Base-by-base conservation (phyloP, 2,329 filamentous ascomycete species). In the Mycosphaerella sp. region DNA sequence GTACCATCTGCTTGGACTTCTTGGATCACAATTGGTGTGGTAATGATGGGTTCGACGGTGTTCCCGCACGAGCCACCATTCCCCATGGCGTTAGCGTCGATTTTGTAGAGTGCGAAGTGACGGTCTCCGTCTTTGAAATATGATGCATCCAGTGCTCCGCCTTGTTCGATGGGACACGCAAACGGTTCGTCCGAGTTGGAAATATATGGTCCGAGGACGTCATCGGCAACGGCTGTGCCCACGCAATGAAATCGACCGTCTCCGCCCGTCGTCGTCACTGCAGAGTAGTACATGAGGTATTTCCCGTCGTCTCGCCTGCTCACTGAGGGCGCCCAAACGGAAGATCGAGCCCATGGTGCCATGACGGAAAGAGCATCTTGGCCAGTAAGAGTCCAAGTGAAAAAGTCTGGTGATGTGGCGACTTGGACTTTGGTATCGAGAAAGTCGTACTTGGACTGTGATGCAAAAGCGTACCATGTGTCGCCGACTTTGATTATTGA, bases 391-490 rank as follows among this genome's bases (percentile, higher is more conserved):
- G 47, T 57, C 65, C 65, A 68, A 41, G 55, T 59, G 12, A 53
- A 35, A 53, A 70, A 69, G 56, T 70, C 64, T 18, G 43, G 44
- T 1, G 68, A 70, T 1, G 55, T 61, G 9, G 68, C 68, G 6
- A 69, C 44, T 49, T 69, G 68, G 10, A 69, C 59, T 35, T 69
- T 62, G 55, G 59, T 59, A 21, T 49, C 50, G 27, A 41, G 55
- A 49, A 40, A 54, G 43, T 52, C 57, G 45, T 50, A 57, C 13
- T 40, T 34, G 14, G 46, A 65, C 48, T 65, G 65, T 4, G 68
- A 68, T 27, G 56, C 68, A 49, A 68, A 70, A 10, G 66, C 66
- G 47, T 67, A 69, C 66, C 67, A 70, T 1, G 59, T 66, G 21
- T 61, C 54, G 32, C 55, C 62, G 18, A 62, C 59, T 36, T 61